phyloP scores from a whole-genome alignment of 2,329 filamentous ascomycete species.

The Plectosphaerella sp. region DNA sequence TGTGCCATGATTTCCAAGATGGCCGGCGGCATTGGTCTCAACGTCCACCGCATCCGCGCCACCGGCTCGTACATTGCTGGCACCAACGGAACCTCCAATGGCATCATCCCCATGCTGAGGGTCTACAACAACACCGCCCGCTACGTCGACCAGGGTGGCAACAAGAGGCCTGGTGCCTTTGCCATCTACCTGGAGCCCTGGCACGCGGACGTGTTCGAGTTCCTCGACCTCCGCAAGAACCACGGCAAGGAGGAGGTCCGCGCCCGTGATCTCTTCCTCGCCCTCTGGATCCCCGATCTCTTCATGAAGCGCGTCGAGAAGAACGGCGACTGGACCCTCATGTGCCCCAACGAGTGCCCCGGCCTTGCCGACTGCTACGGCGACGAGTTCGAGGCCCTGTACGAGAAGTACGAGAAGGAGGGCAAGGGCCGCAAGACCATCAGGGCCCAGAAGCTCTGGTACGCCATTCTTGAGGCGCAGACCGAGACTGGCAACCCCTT shows the following conservation, averaged over 20 bases:
- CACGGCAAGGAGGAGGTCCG: constrained; percentile 98
- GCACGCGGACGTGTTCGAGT: constrained; percentile 97
- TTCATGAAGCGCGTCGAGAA: constrained; percentile 99
- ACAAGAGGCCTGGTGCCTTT: constrained; percentile 97
- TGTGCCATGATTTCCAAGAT: constrained; percentile 99
- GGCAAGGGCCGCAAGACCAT: constrained; percentile 85
- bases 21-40: constrained; percentile 94
- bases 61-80: constrained; percentile 98
- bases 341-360: constrained; percentile 96
- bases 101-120: constrained; percentile 94
- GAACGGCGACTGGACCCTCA: constrained; percentile 94
- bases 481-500: constrained; percentile 99
- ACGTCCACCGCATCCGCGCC: constrained; percentile 92
- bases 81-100: constrained; percentile 97
- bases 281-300: constrained; percentile 95
- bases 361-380: constrained; percentile 95
- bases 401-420: constrained; percentile 86
- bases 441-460: constrained; percentile 99
- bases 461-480: constrained; percentile 95
- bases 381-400: constrained; percentile 93
- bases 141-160: constrained; percentile 98
- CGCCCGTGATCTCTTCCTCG: constrained; percentile 95
- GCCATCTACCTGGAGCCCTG: constrained; percentile 99
- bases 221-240: constrained; percentile 97
- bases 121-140: constrained; percentile 99